Conservation (phyloP, 2,329 filamentous ascomycete genomes). For the Drechslerella coelobrocha region DNA sequence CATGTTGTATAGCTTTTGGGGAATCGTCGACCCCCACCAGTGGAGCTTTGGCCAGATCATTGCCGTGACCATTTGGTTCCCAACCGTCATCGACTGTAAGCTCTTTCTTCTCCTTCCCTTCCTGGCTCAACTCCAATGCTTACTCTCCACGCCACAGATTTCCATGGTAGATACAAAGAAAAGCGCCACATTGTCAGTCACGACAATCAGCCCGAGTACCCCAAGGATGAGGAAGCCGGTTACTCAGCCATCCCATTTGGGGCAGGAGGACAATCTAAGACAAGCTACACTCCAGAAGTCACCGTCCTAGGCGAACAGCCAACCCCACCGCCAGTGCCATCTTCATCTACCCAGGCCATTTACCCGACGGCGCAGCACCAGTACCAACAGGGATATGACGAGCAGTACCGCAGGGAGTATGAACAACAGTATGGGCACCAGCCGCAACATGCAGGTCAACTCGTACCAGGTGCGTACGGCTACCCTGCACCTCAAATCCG, state of each 20-base stretch:
- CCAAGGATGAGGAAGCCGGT: conserved; percentile 31
- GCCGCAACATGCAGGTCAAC: too few species aligned
- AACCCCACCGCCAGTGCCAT: neutral
- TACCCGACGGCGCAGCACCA: neutral
- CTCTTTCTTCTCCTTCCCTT: neutral
- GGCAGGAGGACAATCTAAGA: neutral
- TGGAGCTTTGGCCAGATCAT: conserved; percentile 50
- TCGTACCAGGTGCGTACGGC: conserved; percentile 15
- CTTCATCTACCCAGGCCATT: neutral
- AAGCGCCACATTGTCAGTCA: conserved; percentile 8
- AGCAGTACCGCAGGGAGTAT: too few species aligned
- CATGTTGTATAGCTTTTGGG: conserved; percentile 49
- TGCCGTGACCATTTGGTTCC: conserved; percentile 43
- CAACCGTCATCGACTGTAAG: conserved; percentile 45
- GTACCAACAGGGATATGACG: neutral
- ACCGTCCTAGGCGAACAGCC: neutral
- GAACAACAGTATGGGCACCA: too few species aligned
- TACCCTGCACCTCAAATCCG: conserved; percentile 35
- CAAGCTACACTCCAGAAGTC: neutral
- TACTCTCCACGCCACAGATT: conserved; percentile 12
- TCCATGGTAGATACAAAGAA: conserved; percentile 35
- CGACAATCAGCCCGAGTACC: conserved; percentile 1
- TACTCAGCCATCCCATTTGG: conserved; percentile 18
- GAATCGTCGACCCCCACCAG: conserved; percentile 23
- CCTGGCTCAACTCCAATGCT: neutral